Evolutionary conservation across 805 yeast genomes (phyloP).

Genomic region (Cyberlindnera xylosilytica): DNA sequence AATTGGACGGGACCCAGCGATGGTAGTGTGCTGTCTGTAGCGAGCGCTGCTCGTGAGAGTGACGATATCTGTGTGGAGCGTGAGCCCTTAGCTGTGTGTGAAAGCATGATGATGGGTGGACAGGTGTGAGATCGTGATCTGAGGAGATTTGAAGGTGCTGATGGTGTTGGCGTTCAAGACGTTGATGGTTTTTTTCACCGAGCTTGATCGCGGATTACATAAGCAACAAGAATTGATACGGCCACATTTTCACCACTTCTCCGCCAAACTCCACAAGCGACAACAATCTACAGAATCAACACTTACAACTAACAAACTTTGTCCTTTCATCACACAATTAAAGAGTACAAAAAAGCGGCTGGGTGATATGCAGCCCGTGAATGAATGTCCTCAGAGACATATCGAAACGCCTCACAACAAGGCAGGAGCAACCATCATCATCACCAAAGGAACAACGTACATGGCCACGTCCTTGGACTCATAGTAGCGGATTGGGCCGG

Average conservation of each 20-base stretch:
- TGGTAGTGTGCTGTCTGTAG: not conserved
- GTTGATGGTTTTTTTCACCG: no score
- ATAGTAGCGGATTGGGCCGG: conserved; percentile 8
- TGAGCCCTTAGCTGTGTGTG: not conserved
- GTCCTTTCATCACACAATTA: no score
- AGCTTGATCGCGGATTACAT: no score
- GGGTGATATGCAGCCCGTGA: no score
- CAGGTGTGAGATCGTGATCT: not conserved
- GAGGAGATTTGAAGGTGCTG: not conserved
- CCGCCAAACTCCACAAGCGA: no score
- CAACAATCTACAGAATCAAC: no score
- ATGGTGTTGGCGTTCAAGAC: no score
- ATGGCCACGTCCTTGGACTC: conserved; percentile 11
- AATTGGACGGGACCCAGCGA: conserved; percentile 23
- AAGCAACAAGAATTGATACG: no score
- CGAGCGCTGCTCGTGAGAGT: conserved; percentile 13
- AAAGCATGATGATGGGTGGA: not conserved
- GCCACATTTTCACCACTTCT: no score
- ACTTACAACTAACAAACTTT: no score
- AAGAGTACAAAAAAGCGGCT: no score
- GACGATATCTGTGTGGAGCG: conserved; percentile 1
- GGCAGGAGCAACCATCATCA: conserved; percentile 15
- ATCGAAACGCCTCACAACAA: conserved; percentile 13
- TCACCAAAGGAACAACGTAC: conserved; percentile 15
- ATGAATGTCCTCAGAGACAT: no score